Evolutionary conservation across 345 rosid species (phyloP), one percentile per base, ranked within the genome.

Genomic region (Xanthoceras sorbifolium): DNA sequence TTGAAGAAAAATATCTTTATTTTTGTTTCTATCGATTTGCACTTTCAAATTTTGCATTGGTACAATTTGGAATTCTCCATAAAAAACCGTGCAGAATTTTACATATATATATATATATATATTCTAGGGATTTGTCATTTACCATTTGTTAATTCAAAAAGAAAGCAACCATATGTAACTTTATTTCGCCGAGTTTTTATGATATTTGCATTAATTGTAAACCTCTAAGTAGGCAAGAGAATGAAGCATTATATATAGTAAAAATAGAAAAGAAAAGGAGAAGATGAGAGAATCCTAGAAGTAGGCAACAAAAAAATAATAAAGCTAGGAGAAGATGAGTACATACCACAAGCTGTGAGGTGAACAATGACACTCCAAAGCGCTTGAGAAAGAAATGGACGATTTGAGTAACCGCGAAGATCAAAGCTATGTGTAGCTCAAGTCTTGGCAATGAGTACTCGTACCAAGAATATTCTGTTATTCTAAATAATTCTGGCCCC

Each of bases 331-430:
- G 22, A 18, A 55, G 52, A 15, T 1, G 74, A 48, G 54, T 6
- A 50, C 61, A 18, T 84, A 85, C 88, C 3, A 83, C 7, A 44
- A 84, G 38, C 64, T 85, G 82, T 20, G 87, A 74, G 69, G 61
- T 75, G 61, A 85, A 72, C 10, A 46, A 0, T 22, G 85, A 74
- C 40, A 80, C 18, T 22, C 86, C 85, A 5, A 76, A 9, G 10
- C 40, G 83, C 54, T 71, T 78, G 74, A 80, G 75, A 36, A 76
- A 0, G 54, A 32, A 61, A 71, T 74, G 75, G 23, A 57, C 6
- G 52, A 38, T 3, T 22, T 80, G 84, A 18, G 75, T 32, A 44
- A 66, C 9, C 22, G 36, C 9, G 44, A 84, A 80, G 69, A 80
- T 64, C 40, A 80, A 1, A 38, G 72, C 20, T 17, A 87, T 52